A percentile compares a stretch with the other conserved stretches of the same genome.
phyloP scores from a whole-genome alignment of 2,329 filamentous ascomycete genomes.

The Penicillium corylophilum region DNA sequence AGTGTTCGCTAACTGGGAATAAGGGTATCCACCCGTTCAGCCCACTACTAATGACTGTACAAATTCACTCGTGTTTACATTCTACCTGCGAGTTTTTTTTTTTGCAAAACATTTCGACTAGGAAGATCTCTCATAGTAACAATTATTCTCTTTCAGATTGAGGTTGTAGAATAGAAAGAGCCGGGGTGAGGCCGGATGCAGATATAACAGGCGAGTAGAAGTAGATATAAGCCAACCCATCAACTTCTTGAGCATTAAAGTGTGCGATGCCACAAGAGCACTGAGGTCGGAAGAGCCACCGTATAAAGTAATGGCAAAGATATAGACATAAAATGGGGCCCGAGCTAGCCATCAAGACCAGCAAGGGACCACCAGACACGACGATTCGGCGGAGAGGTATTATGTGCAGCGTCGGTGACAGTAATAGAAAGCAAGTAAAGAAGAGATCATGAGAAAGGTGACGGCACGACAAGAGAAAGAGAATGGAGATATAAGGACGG shows the following conservation, averaged over 20 bases:
- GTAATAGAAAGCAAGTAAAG: constrained; percentile 7
- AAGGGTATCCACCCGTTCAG: not conserved
- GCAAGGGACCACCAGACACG: constrained; percentile 5
- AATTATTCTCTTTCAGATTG: constrained; percentile 18
- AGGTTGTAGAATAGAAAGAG: constrained; percentile 9
- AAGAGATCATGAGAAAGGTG: constrained; percentile 15
- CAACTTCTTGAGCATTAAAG: not conserved
- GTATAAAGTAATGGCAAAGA: constrained; percentile 1
- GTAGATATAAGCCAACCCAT: constrained; percentile 5
- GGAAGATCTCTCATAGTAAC: constrained; percentile 1
- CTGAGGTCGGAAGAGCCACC: not conserved
- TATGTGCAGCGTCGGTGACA: constrained; percentile 22
- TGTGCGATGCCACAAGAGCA: not conserved
- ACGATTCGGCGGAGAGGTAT: constrained; percentile 17
- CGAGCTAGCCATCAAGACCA: constrained; percentile 17
- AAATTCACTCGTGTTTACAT: not conserved
- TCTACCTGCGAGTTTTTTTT: not conserved
- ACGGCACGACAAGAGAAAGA: not conserved
- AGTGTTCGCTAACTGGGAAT: not conserved
- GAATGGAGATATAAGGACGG: constrained; percentile 4
- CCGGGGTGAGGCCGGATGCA: constrained; percentile 13
- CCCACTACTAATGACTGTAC: not conserved
- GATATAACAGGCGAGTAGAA: not conserved
- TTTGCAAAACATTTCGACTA: not conserved
- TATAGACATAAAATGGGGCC: constrained; percentile 15